Conservation (phyloP, 2,329 filamentous ascomycete species). For the Hypoxylon sp. region DNA sequence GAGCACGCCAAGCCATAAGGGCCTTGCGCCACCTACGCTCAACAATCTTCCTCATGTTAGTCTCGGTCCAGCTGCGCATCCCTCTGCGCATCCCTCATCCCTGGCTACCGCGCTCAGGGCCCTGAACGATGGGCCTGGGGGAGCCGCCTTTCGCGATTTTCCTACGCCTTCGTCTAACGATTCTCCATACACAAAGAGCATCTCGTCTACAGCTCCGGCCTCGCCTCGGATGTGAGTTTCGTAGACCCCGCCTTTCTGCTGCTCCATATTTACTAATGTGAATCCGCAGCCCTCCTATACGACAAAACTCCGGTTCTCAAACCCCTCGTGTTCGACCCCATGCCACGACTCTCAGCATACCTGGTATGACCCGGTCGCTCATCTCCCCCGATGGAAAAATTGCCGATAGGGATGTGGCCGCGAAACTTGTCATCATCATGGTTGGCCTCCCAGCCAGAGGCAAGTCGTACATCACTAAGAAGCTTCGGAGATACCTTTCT, state of each 20-base stretch:
- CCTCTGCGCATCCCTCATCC: constrained; percentile 55
- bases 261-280: constrained; percentile 36
- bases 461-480: constrained; percentile 99
- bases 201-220: constrained; percentile 70
- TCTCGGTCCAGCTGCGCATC: constrained; percentile 52
- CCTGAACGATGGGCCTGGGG: constrained; percentile 61
- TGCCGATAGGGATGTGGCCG: constrained; percentile 91
- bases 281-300: constrained; percentile 71
- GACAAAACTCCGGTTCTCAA: constrained; percentile 81
- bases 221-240: constrained; percentile 72
- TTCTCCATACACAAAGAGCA: constrained; percentile 70
- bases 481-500: constrained; percentile 92
- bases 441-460: constrained; percentile 94
- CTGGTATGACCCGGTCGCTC: constrained; percentile 93
- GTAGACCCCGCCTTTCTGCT: constrained; percentile 3
- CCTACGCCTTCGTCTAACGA: constrained; percentile 59
- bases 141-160: constrained; percentile 52
- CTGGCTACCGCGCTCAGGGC: constrained; percentile 61
- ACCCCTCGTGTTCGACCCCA: constrained; percentile 85
- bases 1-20: constrained; percentile 35
- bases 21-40: constrained; percentile 50
- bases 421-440: constrained; percentile 98
- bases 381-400: constrained; percentile 97
- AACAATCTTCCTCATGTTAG: constrained; percentile 50
- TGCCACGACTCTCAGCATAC: constrained; percentile 96